Evolutionary conservation across 371 early-diverging fungal genomes (phyloP).

Genomic region (Apophysomyces variabilis): DNA sequence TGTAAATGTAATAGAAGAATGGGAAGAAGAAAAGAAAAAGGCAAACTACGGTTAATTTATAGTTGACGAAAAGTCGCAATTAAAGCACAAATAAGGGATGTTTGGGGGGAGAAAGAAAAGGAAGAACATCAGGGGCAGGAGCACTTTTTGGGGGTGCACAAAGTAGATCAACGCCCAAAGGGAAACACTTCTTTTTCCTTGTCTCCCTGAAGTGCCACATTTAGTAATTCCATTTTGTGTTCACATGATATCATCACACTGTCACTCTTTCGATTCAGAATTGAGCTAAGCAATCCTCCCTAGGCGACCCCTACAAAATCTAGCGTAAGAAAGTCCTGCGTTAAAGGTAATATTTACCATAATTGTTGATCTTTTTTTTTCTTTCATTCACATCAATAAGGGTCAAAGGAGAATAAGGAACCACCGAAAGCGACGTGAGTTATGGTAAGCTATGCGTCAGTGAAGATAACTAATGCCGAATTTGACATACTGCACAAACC

Average conservation of each 20-base stretch:
- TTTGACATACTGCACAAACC: conserved; percentile 1
- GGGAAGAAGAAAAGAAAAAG: conserved; percentile 8
- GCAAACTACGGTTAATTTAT: conserved; percentile 2
- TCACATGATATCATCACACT: conserved; percentile 10
- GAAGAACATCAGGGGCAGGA: background rate
- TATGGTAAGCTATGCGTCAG: background rate
- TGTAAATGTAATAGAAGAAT: conserved; percentile 12
- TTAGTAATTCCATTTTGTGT: background rate
- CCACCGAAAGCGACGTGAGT: conserved; percentile 2
- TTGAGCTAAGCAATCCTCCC: conserved; percentile 2
- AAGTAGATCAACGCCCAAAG: background rate
- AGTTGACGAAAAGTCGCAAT: conserved; percentile 9
- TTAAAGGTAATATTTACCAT: conserved; percentile 11
- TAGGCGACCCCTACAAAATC: background rate
- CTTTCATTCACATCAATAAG: background rate
- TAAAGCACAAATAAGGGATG: conserved; percentile 10
- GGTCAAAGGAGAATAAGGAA: background rate
- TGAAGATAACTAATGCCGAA: background rate
- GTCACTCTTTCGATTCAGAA: conserved; percentile 5
- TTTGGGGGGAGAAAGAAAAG: background rate
- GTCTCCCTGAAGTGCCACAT: background rate
- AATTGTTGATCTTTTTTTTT: background rate
- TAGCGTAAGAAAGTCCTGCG: background rate
- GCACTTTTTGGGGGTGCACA: background rate
- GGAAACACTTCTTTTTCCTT: background rate